phyloP scores from a whole-genome alignment of 1,139 yeast genomes.

The Wickerhamomyces sp. region DNA sequence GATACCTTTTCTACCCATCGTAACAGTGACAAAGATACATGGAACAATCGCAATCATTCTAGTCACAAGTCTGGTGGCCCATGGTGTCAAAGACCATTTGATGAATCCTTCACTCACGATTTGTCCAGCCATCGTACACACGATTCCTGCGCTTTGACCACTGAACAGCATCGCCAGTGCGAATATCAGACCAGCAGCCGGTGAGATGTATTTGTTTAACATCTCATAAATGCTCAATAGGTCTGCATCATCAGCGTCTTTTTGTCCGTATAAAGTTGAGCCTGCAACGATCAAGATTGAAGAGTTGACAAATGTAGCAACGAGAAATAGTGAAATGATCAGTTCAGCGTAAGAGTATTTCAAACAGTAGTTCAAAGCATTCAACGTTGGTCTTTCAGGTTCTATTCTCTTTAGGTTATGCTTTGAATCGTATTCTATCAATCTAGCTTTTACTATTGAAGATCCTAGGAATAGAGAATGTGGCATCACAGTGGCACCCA shows the following conservation, averaged over 20 bases:
- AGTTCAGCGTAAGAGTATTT: slow-evolving; percentile 71
- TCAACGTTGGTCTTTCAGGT: slow-evolving; percentile 52
- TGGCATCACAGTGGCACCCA: slow-evolving; percentile 99
- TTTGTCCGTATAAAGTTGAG: slow-evolving; percentile 63
- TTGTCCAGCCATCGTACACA: slow-evolving; percentile 96
- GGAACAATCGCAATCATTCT: slow-evolving; percentile 85
- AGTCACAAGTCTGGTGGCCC: slow-evolving; percentile 77
- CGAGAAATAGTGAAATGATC: slow-evolving; percentile 66
- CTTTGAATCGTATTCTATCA: slow-evolving; percentile 72
- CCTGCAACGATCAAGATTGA: slow-evolving; percentile 85
- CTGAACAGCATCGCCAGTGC: slow-evolving; percentile 88
- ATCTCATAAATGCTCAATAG: slow-evolving; percentile 78
- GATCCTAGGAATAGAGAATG: slow-evolving; percentile 90
- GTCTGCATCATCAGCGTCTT: slow-evolving; percentile 81
- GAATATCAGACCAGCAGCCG: slow-evolving; percentile 90
- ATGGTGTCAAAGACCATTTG: slow-evolving; percentile 81
- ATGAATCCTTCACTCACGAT: slow-evolving; percentile 94
- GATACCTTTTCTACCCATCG: slow-evolving; percentile 82
- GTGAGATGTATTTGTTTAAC: slow-evolving; percentile 66
- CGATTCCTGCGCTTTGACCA: slow-evolving; percentile 98
- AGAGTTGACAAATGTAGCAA: slow-evolving; percentile 81
- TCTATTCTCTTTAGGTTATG: slow-evolving; percentile 31
- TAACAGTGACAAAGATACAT: slow-evolving; percentile 71
- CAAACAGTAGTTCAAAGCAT: slow-evolving; percentile 68
- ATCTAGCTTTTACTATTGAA: slow-evolving; percentile 86